A percentile compares a stretch with the other conserved stretches of the same genome.
Evolutionary conservation across 2,329 filamentous ascomycete species (phyloP).

Genomic region (Venturia asperata): DNA sequence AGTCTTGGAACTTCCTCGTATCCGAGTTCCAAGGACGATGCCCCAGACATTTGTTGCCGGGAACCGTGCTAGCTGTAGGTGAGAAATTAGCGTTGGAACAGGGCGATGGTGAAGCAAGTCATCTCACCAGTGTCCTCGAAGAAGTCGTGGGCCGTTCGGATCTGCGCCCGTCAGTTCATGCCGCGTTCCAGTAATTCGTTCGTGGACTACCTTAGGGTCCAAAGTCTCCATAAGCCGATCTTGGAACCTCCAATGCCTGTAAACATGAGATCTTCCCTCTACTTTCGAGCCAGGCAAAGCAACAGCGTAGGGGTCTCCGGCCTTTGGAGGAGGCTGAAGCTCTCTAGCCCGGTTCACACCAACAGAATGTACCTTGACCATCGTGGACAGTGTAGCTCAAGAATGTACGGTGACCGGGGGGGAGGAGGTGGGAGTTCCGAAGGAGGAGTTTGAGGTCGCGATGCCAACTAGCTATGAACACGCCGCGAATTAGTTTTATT

Average conservation of each 20-base stretch:
- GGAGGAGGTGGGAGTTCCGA: background rate
- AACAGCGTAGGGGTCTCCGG: constrained; percentile 71
- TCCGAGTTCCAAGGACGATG: constrained; percentile 69
- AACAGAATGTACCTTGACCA: constrained; percentile 14
- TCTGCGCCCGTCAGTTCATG: constrained; percentile 28
- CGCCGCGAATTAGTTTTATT: background rate
- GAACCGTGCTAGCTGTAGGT: constrained; percentile 31
- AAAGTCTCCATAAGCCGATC: constrained; percentile 66
- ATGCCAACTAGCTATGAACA: background rate
- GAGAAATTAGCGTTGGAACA: constrained; percentile 1
- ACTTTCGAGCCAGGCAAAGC: constrained; percentile 66
- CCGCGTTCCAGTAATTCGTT: constrained; percentile 12
- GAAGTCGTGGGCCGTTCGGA: constrained; percentile 68
- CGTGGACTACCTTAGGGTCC: constrained; percentile 53
- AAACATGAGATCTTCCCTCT: constrained; percentile 66
- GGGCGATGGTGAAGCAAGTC: constrained; percentile 1
- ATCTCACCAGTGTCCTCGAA: constrained; percentile 58
- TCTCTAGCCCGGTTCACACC: constrained; percentile 32
- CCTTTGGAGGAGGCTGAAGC: constrained; percentile 57
- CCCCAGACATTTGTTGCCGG: constrained; percentile 69
- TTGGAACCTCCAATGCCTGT: constrained; percentile 73
- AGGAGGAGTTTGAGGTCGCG: background rate
- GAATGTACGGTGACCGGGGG: background rate
- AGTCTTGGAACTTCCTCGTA: constrained; percentile 68
- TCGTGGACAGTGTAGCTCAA: background rate